A percentile compares a stretch with the other conserved stretches of the same genome.
Conservation (phyloP, 106 monocot species). For the Dendrobium huoshanense region DNA sequence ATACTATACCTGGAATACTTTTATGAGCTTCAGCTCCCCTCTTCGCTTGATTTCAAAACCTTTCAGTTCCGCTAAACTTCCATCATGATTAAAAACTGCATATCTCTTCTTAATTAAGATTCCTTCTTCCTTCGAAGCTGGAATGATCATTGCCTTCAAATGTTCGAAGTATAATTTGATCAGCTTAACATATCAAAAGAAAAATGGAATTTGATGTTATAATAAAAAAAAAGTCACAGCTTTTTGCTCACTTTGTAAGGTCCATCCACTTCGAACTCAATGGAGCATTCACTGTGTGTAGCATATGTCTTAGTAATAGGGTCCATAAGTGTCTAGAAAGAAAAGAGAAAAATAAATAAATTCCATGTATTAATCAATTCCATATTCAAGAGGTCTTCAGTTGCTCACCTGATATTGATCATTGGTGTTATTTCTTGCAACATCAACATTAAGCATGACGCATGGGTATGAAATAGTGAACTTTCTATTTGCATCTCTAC, state of each 20-base stretch:
- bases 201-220: not conserved
- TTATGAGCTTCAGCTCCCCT: slow-evolving; percentile 99
- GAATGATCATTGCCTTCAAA: slow-evolving; percentile 90
- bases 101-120: slow-evolving; percentile 95
- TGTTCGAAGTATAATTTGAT: not conserved
- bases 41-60: slow-evolving; percentile 99
- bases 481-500: slow-evolving; percentile 72
- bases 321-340: slow-evolving; percentile 65
- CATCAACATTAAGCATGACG: slow-evolving; percentile 97
- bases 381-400: not conserved
- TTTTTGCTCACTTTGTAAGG: slow-evolving; percentile 72
- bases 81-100: slow-evolving; percentile 98
- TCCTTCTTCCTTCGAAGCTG: slow-evolving; percentile 98
- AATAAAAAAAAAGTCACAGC: too few species aligned
- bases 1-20: slow-evolving; percentile 85
- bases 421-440: slow-evolving; percentile 96
- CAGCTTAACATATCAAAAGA: not conserved
- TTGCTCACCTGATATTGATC: slow-evolving; percentile 86
- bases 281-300: slow-evolving; percentile 97
- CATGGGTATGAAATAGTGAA: slow-evolving; percentile 95
- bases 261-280: slow-evolving; percentile 99
- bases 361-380: slow-evolving; percentile 1
- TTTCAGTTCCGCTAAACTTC: slow-evolving; percentile 92
- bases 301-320: slow-evolving; percentile 66
- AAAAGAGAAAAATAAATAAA: not conserved